Conservation (phyloP, 495 filamentous ascomycete species). For the Penicillium turbatum region DNA sequence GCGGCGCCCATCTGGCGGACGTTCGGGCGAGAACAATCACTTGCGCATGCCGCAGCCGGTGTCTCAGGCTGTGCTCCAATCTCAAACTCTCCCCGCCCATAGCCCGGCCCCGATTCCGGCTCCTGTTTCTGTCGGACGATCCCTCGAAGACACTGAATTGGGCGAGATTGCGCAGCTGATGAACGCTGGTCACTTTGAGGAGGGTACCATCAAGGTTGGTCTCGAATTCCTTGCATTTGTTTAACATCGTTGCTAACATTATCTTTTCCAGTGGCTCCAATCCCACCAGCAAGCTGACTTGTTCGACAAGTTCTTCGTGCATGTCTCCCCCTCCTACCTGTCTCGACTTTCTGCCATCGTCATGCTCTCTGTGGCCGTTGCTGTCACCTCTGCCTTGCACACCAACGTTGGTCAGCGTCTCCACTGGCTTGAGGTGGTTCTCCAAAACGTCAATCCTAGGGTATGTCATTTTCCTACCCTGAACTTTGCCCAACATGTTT, state of each 20-base stretch:
- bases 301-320: constrained; percentile 76
- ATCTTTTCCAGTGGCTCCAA: constrained; percentile 74
- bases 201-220: constrained; percentile 61
- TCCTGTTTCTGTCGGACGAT: constrained; percentile 23
- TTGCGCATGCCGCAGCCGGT: constrained; percentile 8
- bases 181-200: constrained; percentile 62
- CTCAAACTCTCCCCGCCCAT: constrained; percentile 16
- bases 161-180: constrained; percentile 62
- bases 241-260: constrained; percentile 7
- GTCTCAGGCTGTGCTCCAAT: constrained; percentile 18
- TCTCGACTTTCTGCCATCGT: constrained; percentile 66
- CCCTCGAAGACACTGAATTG: constrained; percentile 62
- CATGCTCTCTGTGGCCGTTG: constrained; percentile 76
- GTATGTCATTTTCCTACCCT: constrained; percentile 30
- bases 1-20: constrained; percentile 12
- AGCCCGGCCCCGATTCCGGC: constrained; percentile 1
- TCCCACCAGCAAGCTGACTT: constrained; percentile 66
- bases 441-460: constrained; percentile 49
- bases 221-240: not conserved
- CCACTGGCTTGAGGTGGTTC: constrained; percentile 69
- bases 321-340: constrained; percentile 67
- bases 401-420: constrained; percentile 64
- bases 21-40: constrained; percentile 7
- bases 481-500: not conserved
- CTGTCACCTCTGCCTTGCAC: constrained; percentile 67